Evolutionary conservation across 805 yeast genomes (phyloP), one percentile per base, ranked within the genome.

Genomic region (Jamesozyma gamospora): DNA sequence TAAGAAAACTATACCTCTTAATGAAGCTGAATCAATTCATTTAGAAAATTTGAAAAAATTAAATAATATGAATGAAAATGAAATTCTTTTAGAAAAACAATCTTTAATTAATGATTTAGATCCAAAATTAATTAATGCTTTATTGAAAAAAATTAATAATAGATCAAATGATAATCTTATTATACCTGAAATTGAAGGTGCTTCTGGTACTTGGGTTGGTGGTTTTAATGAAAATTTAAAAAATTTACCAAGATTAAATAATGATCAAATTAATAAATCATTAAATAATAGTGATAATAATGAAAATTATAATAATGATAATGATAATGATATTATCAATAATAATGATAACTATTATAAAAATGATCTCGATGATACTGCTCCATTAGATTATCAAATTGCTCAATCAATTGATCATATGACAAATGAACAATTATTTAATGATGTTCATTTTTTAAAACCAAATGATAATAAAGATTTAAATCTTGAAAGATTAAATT

Each of bases 11-110:
- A n/a, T n/a, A n/a, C n/a, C n/a, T n/a, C n/a, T n/a, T n/a, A 30
- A 14, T 0, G 94, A 83, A 49, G 74, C 81, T 0, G 88, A 82
- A 47, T 71, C 74, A 53, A 84, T 87, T 17, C 90, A 85, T 55
- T 56, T 72, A 41, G 95, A 87, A 52, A 88, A 86, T 57, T 58
- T 82, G 44, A 73, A 76, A 29, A 66, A 69, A 31, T 56, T 88
- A 40, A 64, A 75, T 28, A 56, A 62, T 12, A 79, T 87, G 88
- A 65, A 79, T 2, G 69, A 67, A 2, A 79, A 73, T 14, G 86
- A 87, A 52, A 71, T 84, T 28, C 65, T 69, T 27, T 60, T 65
- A 34, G 90, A 84, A 47, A 70, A 75, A 46, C 72, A 74, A 45
- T 94, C 85, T 50, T 60, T 88, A 28, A 47, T 84, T 38, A 69